phyloP scores from a whole-genome alignment of 164 flowering plant species.

The Sedum album region DNA sequence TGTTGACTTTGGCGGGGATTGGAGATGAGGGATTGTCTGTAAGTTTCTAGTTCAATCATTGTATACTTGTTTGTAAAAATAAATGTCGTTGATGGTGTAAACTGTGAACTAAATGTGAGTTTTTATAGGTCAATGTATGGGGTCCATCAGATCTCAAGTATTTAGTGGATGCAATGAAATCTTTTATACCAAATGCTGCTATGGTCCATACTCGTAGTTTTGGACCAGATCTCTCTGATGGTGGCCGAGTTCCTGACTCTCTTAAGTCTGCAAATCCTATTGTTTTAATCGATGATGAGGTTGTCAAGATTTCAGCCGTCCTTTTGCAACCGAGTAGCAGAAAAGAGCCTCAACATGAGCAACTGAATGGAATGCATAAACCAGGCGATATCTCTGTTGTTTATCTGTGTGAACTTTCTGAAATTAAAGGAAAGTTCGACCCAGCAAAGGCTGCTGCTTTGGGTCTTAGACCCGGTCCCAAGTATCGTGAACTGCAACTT shows the following conservation, averaged over 20 bases:
- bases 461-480: constrained; percentile 83
- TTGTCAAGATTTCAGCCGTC: constrained; percentile 80
- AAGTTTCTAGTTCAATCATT: constrained; percentile 26
- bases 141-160: constrained; percentile 91
- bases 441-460: constrained; percentile 70
- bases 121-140: constrained; percentile 76
- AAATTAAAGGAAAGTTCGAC: constrained; percentile 84
- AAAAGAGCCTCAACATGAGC: constrained; percentile 15
- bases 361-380: constrained; percentile 18
- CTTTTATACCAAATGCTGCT: constrained; percentile 87
- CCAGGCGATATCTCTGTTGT: constrained; percentile 83
- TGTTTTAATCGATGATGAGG: constrained; percentile 69
- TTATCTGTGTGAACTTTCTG: constrained; percentile 85
- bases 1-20: constrained; percentile 90
- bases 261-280: constrained; percentile 33
- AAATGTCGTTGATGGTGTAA: neutral
- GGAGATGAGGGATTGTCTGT: constrained; percentile 95
- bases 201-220: constrained; percentile 82
- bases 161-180: constrained; percentile 78
- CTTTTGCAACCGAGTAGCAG: constrained; percentile 41
- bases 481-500: constrained; percentile 74
- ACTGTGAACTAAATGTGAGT: neutral
- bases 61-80: neutral
- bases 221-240: constrained; percentile 36
- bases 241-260: constrained; percentile 16